Base-by-base conservation (phyloP, 495 filamentous ascomycete species). In the Corynascus novoguineensis region DNA sequence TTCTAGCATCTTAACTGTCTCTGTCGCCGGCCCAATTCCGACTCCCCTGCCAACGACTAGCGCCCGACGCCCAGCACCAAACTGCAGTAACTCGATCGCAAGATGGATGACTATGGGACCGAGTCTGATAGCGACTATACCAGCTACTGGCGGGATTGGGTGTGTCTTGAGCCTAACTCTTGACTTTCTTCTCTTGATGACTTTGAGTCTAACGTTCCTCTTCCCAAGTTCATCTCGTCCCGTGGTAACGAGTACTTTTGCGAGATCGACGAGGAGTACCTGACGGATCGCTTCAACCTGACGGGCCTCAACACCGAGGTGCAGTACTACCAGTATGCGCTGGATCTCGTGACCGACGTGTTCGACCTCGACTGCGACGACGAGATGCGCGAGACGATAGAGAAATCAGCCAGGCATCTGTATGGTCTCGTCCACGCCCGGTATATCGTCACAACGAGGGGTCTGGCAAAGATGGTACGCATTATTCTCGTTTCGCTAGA, bases 61-160 rank as follows among this genome's bases (percentile, higher is more conserved):
- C 15, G 27, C 19, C 38, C 38, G 4, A 32, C 25, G 11, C 35
- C 28, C 17, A 19, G 10, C 27, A 19, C 11, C 28, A 34, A 4
- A 31, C 32, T 34, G 27, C 40, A 31, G 11, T 5, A 1, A 15
- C 21, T 5, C 3, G 17, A 22, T 45, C 40, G 38, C 38, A 54
- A 45, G 17, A 83, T 98, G 93, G 93, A 97, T 68, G 93, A 97
- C 71, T 97, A 92, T 71, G 92, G 86, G 59, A 96, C 91, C 65
- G 93, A 98, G 70, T 95, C 95, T 14, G 93, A 98, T 69, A 96
- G 92, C 73, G 95, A 97, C 70, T 98, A 97, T 71, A 96, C 93
- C 31, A 96, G 90, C 73, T 98, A 98, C 75, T 98, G 93, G 93
- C 80, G 93, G 72, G 93, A 98, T 75, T 98, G 93, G 93, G 92